Base-by-base conservation (phyloP, 148 eudicot species). In the Rhododendron williamsianum region DNA sequence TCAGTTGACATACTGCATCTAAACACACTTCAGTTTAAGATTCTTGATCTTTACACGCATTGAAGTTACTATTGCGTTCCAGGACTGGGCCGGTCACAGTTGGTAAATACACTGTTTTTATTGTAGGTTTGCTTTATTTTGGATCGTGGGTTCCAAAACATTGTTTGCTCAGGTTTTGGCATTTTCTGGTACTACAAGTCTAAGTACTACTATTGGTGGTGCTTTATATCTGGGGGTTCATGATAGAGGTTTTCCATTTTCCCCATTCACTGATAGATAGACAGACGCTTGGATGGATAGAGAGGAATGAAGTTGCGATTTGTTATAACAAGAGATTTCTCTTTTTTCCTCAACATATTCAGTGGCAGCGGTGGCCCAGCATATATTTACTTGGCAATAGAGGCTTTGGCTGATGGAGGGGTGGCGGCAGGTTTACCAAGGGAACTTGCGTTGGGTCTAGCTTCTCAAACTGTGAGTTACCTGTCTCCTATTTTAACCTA, bases 381-480 rank as follows among this genome's bases (percentile, higher is more conserved):
- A 85, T 97, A 94, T 87, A 93, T 97, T 80, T 97, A 85, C 86
- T 74, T 97, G 88, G 95, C 95, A 81, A 95, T 97, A 49, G 99
- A 97, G 90, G 98, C 99, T 80, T 91, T 97, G 90, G 99, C 98
- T 81, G 99, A 97, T 89, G 98, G 99, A 90, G 99, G 98, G 79
- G 99, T 97, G 73, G 98, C 99, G 83, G 98, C 98, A 56, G 98
- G 98, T 85, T 86, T 97, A 33, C 99, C 99, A 10, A 90, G 99
- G 78, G 98, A 94, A 35, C 95, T 95, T 81, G 96, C 98, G 35
- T 88, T 93, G 74, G 93, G 98, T 80, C 86, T 97, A 90, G 99
- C 99, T 79, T 94, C 98, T 81, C 98, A 95, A 92, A 97, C 96
- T 76, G 99, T 97, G 87, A 94, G 98, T 88, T 89, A 21, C 9